Evolutionary conservation across 352 stramenopile genomes (phyloP).

Genomic region (Pythium rhizo-oryzae): DNA sequence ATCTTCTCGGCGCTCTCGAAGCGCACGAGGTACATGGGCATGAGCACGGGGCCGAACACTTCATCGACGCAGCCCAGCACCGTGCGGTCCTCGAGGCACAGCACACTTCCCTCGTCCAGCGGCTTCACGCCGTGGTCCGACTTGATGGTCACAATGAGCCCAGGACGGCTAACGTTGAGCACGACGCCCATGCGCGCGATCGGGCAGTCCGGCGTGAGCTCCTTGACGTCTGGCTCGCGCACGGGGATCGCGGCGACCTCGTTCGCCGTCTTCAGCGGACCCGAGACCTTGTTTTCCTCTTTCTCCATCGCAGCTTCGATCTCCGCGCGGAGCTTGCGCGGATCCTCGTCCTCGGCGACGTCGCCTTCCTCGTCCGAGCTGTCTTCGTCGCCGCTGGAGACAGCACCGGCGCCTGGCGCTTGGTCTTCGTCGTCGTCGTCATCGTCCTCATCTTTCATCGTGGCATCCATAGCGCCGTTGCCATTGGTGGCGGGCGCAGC

Average conservation of each 20-base stretch:
- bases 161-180: constrained; percentile 60
- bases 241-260: constrained; percentile 60
- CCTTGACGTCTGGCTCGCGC: constrained; percentile 58
- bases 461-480: neutral
- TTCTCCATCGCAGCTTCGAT: constrained; percentile 83
- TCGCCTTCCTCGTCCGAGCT: constrained; percentile 34
- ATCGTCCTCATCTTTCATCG: constrained; percentile 5
- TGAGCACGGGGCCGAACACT: constrained; percentile 81
- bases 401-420: neutral
- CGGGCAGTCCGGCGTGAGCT: constrained; percentile 70
- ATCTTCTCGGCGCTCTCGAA: constrained; percentile 77
- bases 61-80: constrained; percentile 85
- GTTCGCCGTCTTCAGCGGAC: constrained; percentile 62
- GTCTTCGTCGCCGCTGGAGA: constrained; percentile 22
- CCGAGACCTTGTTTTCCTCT: constrained; percentile 55
- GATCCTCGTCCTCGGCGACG: constrained; percentile 28
- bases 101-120: constrained; percentile 79
- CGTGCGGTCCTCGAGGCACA: constrained; percentile 78
- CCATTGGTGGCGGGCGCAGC: neutral
- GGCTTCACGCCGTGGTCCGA: constrained; percentile 57
- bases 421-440: constrained; percentile 3
- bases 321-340: constrained; percentile 56
- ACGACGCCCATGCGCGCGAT: constrained; percentile 71
- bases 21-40: constrained; percentile 88
- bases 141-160: constrained; percentile 84